phyloP scores from a whole-genome alignment of 23 red algal genomes.

The Gracilaria gracilis region DNA sequence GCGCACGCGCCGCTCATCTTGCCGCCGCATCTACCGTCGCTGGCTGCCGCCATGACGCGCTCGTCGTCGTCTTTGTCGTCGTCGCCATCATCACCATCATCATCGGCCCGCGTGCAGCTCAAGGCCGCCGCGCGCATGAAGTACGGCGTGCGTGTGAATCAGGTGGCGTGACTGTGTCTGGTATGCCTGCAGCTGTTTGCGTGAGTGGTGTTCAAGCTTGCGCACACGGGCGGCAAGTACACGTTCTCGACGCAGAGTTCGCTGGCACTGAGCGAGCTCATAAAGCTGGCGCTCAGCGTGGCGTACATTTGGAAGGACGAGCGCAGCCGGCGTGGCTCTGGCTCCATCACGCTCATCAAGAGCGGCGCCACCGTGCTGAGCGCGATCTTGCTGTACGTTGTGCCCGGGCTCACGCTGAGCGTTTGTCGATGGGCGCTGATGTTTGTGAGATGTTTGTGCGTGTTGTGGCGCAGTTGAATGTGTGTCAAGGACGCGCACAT shows the following conservation, averaged over 20 bases:
- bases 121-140: background rate
- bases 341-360: constrained; percentile 57
- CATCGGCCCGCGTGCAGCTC: background rate
- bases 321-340: background rate
- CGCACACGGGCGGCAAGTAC: constrained; percentile 14
- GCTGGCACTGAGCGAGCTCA: constrained; percentile 39
- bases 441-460: constrained; percentile 27
- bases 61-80: background rate
- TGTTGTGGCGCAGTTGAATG: constrained; percentile 40
- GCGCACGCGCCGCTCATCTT: background rate
- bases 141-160: constrained; percentile 22
- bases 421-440: constrained; percentile 35
- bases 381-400: constrained; percentile 42
- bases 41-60: too few species aligned
- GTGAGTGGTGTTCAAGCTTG: constrained; percentile 36
- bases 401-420: constrained; percentile 29
- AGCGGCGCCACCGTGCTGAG: constrained; percentile 29
- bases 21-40: too few species aligned
- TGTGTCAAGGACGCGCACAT: constrained; percentile 22
- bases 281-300: constrained; percentile 31
- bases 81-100: too few species aligned
- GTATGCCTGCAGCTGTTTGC: constrained; percentile 48
- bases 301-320: constrained; percentile 7
- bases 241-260: constrained; percentile 41
- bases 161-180: background rate